Base-by-base conservation (phyloP, 257 asterid genomes). In the Solanum medicagineum region DNA sequence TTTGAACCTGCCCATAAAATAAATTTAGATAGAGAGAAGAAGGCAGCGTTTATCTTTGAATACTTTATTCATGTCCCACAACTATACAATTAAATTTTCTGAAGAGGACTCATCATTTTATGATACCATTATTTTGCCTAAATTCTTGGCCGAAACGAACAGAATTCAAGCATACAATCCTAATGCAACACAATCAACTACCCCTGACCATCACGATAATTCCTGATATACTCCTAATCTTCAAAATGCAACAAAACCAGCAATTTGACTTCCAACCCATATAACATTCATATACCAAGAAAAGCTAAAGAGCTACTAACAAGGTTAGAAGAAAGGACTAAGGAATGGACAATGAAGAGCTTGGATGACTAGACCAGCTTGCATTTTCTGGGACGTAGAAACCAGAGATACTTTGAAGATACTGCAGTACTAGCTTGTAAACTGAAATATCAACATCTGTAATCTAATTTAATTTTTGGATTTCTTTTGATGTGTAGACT, bases 1-100 rank as follows among this genome's bases (percentile, higher is more conserved):
- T 91, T 97, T 97, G 93, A 97, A 97, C 99, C 99, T 97, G 95
- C 87, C 75, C 81, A 69, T 40, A 71, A 55, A 57, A 16, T 42
- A 69, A 68, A 24, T 74, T 69, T 74, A 89, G 73, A 84, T 20
- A 29, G 81, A 51, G 80, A 85, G 15, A 51, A 20, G 75, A 53
- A 51, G 32, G 9, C 49, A 15, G 22, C 8, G 11, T 62, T 24
- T 22, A 79, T 10, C 44, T 53, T 65, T 17, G 47, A 26, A 17
- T 79, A 73, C 20, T 5, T 5, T 53, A 47, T 9, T 40, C 83
- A 53, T 79, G 83, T 53, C 0, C 47, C 49, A 79, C 12, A 79
- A 53, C 49, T 16, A 29, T 79, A 53, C 49, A 22, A 53, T 17
- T 53, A 79, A 54, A 75, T 51, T 26, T 49, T 79, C 22, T 26